Evolutionary conservation across 257 asterid genomes (phyloP).

Genomic region (Capsicum chinense): DNA sequence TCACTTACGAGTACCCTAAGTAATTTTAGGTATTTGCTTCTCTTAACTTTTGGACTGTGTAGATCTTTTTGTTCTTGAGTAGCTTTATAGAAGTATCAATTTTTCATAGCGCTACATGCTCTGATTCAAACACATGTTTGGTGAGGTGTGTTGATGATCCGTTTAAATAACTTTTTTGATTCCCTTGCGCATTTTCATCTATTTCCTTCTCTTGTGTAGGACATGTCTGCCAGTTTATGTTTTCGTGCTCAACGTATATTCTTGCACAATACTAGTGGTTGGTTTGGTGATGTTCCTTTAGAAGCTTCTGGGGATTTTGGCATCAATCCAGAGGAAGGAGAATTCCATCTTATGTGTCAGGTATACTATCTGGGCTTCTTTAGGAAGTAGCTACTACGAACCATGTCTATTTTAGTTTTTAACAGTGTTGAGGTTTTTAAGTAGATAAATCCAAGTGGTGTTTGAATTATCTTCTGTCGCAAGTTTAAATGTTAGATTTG

Average conservation of each 20-base stretch:
- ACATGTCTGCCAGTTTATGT: conserved; percentile 82
- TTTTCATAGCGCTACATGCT: conserved; percentile 18
- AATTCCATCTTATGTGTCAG: conserved; percentile 99
- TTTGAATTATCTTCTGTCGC: conserved; percentile 9
- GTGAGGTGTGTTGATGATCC: neutral
- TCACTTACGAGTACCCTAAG: conserved; percentile 6
- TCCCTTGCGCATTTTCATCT: conserved; percentile 26
- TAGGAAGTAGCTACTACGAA: conserved; percentile 18
- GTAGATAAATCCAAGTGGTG: neutral
- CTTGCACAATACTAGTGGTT: conserved; percentile 95
- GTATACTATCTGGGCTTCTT: conserved; percentile 44
- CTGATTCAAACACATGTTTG: neutral
- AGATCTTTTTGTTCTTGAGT: conserved; percentile 17
- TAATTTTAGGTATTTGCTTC: conserved; percentile 19
- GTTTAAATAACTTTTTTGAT: neutral
- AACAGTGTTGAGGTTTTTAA: conserved; percentile 21
- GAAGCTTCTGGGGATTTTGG: conserved; percentile 99
- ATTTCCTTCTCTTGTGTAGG: conserved; percentile 54
- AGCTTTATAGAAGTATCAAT: neutral
- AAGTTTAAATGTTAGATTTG: neutral
- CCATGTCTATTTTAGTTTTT: neutral
- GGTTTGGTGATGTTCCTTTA: conserved; percentile 96
- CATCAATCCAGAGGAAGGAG: conserved; percentile 97
- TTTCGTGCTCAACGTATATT: conserved; percentile 95
- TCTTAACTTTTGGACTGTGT: neutral